These are phyloP conservation scores for Cytospora chrysosperma DNA, from an alignment of 2,329 filamentous ascomycete genomes.

Conservation along the genomic window DNA sequence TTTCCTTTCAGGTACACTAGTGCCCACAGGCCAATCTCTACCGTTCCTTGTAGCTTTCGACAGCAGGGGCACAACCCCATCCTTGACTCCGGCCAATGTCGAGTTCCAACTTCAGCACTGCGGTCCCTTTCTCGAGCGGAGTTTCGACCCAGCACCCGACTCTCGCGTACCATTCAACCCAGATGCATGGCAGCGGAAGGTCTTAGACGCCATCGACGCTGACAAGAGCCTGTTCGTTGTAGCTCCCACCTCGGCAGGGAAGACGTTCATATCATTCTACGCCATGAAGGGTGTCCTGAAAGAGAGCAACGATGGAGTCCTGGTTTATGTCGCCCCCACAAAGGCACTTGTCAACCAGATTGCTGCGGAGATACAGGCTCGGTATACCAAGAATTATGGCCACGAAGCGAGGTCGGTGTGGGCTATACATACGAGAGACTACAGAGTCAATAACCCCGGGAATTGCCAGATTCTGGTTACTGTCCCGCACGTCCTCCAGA, in stretches of 20 bases:
- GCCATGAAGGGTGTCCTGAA: constrained; percentile 76
- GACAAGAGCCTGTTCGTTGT: constrained; percentile 72
- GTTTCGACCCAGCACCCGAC: constrained; percentile 67
- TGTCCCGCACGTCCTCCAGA: constrained; percentile 75
- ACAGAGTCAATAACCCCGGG: constrained; percentile 69
- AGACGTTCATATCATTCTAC: constrained; percentile 83
- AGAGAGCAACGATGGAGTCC: constrained; percentile 64
- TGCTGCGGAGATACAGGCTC: constrained; percentile 72
- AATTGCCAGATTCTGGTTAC: constrained; percentile 76
- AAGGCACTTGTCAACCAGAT: constrained; percentile 85
- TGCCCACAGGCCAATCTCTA: neutral
- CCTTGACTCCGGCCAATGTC: constrained; percentile 13
- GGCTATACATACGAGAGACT: constrained; percentile 76
- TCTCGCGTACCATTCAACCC: constrained; percentile 68
- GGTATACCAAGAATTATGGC: constrained; percentile 66
- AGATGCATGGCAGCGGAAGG: constrained; percentile 73
- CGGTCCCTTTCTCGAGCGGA: constrained; percentile 74
- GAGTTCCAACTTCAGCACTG: constrained; percentile 68
- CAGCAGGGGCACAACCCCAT: neutral
- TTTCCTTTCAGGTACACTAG: neutral
- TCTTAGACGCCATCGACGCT: constrained; percentile 70
- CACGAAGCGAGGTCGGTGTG: constrained; percentile 67
- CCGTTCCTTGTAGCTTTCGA: constrained; percentile 12
- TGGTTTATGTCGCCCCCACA: constrained; percentile 79
- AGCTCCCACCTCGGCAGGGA: constrained; percentile 75